phyloP scores from a whole-genome alignment of 2,329 filamentous ascomycete genomes.

The Coniosporium tulheliwenetii region DNA sequence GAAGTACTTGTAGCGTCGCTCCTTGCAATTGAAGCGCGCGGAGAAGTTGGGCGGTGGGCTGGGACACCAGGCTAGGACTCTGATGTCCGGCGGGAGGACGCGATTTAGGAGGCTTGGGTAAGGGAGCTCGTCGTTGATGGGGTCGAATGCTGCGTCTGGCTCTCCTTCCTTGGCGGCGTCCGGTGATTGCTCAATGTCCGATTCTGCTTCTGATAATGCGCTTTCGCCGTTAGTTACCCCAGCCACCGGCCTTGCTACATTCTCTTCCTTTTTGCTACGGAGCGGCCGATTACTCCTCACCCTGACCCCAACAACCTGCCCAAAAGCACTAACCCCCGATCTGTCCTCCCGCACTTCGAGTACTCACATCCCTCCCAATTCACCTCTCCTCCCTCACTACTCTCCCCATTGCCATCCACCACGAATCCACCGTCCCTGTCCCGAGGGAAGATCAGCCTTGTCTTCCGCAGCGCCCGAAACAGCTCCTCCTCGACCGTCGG shows the following conservation, averaged over 20 bases:
- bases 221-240: slow-evolving; percentile 3
- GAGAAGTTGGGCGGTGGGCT: slow-evolving; percentile 65
- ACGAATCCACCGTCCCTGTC: neutral
- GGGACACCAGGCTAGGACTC: slow-evolving; percentile 86
- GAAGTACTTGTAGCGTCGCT: slow-evolving; percentile 89
- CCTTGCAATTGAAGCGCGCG: slow-evolving; percentile 81
- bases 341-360: slow-evolving; percentile 87
- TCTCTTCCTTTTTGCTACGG: neutral
- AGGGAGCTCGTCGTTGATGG: slow-evolving; percentile 63
- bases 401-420: slow-evolving; percentile 20
- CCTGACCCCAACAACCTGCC: slow-evolving; percentile 75
- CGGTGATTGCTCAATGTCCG: neutral
- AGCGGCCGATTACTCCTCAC: slow-evolving; percentile 55
- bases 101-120: slow-evolving; percentile 77
- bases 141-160: slow-evolving; percentile 36
- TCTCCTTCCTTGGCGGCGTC: slow-evolving; percentile 3
- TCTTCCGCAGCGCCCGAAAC: slow-evolving; percentile 78
- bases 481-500: slow-evolving; percentile 86
- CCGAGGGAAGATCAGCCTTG: slow-evolving; percentile 60
- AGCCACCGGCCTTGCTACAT: neutral
- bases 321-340: slow-evolving; percentile 88
- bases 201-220: slow-evolving; percentile 5
- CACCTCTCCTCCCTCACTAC: slow-evolving; percentile 25
- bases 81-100: slow-evolving; percentile 76
- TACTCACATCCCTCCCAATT: slow-evolving; percentile 80